Conservation (phyloP, 176 grass and related monocot species). For the Oryza nivara region DNA sequence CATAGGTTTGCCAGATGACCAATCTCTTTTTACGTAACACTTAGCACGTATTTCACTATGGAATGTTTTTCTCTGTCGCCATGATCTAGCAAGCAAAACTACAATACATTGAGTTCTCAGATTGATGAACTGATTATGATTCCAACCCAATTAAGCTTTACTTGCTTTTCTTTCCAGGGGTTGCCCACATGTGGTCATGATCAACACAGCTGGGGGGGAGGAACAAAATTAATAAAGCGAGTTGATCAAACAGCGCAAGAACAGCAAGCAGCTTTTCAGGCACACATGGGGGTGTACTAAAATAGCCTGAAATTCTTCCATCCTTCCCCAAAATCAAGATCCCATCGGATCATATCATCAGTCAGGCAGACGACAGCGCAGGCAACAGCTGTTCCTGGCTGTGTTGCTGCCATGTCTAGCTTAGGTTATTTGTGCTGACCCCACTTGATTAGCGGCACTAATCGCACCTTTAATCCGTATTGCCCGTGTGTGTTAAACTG, state of each 20-base stretch:
- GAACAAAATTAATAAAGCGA: neutral
- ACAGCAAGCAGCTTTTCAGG: neutral
- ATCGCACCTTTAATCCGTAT: neutral
- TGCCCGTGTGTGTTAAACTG: neutral
- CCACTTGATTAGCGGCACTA: neutral
- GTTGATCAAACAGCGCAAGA: conserved; percentile 1
- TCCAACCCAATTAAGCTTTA: neutral
- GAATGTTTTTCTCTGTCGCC: neutral
- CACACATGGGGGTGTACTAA: neutral
- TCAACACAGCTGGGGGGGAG: neutral
- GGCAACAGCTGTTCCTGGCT: neutral
- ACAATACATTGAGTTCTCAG: no score
- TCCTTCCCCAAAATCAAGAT: neutral
- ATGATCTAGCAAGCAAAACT: neutral
- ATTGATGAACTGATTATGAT: neutral
- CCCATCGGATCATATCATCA: neutral
- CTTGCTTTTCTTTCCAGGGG: neutral
- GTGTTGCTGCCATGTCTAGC: neutral
- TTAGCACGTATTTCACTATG: neutral
- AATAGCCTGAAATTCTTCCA: neutral
- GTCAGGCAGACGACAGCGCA: neutral
- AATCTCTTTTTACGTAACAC: neutral
- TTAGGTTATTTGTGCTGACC: neutral
- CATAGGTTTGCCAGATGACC: no score
- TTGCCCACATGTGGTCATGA: conserved; percentile 14